These are phyloP conservation scores for Alternaria sp. DNA, from an alignment of 2,329 filamentous ascomycete genomes.

Conservation along the genomic window DNA sequence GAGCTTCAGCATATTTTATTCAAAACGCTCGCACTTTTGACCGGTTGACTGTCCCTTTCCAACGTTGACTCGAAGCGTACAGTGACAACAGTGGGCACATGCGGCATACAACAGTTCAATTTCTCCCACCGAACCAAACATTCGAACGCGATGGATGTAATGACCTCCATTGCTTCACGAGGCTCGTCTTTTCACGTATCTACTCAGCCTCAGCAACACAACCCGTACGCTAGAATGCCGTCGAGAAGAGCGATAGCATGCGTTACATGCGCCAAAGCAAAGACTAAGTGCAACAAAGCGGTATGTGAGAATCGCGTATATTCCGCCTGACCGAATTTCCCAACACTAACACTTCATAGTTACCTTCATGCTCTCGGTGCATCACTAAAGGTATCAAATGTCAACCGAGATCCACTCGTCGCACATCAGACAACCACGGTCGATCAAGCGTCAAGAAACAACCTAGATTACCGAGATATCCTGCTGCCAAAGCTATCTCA, in stretches of 20 bases:
- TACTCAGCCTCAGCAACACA: slow-evolving; percentile 27
- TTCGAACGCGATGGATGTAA: slow-evolving; percentile 20
- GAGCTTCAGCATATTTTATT: not conserved
- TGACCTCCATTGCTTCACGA: slow-evolving; percentile 22
- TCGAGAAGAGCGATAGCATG: slow-evolving; percentile 50
- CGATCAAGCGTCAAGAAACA: slow-evolving; percentile 38
- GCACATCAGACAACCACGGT: slow-evolving; percentile 47
- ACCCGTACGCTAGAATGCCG: slow-evolving; percentile 44
- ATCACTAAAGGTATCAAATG: slow-evolving; percentile 48
- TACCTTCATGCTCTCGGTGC: slow-evolving; percentile 50
- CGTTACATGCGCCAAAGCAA: slow-evolving; percentile 51
- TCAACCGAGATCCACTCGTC: slow-evolving; percentile 49
- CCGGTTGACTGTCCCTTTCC: not conserved
- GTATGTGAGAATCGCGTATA: slow-evolving; percentile 30
- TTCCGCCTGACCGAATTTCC: not conserved
- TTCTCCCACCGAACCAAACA: slow-evolving; percentile 24
- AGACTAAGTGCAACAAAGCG: slow-evolving; percentile 51
- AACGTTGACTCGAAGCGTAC: not conserved
- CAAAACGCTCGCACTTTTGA: not conserved
- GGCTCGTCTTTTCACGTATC: slow-evolving; percentile 20
- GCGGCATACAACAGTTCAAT: not conserved
- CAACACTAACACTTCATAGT: slow-evolving; percentile 20
- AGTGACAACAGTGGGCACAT: not conserved
- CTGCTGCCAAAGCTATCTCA: slow-evolving; percentile 33
- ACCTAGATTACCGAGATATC: slow-evolving; percentile 36